These are phyloP conservation scores for Sugiyamaella americana DNA, from an alignment of 805 yeast species.

Conservation along the genomic window DNA sequence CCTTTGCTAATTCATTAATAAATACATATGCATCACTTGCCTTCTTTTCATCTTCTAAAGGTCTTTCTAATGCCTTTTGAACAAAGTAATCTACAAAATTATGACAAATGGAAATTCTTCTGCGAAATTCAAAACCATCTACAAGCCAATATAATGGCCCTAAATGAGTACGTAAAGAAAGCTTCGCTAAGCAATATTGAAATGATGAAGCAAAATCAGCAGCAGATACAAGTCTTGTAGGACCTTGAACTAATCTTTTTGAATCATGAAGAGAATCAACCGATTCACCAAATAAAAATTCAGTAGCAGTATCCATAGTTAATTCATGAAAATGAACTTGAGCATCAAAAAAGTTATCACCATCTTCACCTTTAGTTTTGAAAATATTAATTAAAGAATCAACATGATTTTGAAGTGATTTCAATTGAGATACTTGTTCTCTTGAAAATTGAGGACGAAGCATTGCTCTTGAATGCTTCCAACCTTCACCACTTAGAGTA, in stretches of 20 bases:
- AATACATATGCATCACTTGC: conserved; percentile 39
- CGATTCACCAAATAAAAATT: conserved; percentile 30
- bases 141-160: conserved; percentile 19
- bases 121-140: conserved; percentile 29
- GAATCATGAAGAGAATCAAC: conserved; percentile 26
- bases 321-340: conserved; percentile 28
- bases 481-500: conserved; percentile 30
- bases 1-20: conserved; percentile 43
- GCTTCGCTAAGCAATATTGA: conserved; percentile 15
- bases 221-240: conserved; percentile 17
- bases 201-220: conserved; percentile 25
- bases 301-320: conserved; percentile 32
- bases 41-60: conserved; percentile 10
- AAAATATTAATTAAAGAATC: conserved; percentile 18
- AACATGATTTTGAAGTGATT: conserved; percentile 24
- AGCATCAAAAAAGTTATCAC: conserved; percentile 18
- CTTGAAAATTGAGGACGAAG: conserved; percentile 33
- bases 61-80: conserved; percentile 31
- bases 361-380: conserved; percentile 3
- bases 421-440: conserved; percentile 28
- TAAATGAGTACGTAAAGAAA: conserved; percentile 15
- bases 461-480: conserved; percentile 34
- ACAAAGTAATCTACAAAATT: conserved; percentile 38
- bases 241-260: conserved; percentile 14
- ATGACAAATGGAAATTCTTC: conserved; percentile 29